Evolutionary conservation across 202 grass and related monocot genomes (phyloP), one percentile per base, ranked within the genome.

Genomic region (Bolboschoenoplectus hybrid): DNA sequence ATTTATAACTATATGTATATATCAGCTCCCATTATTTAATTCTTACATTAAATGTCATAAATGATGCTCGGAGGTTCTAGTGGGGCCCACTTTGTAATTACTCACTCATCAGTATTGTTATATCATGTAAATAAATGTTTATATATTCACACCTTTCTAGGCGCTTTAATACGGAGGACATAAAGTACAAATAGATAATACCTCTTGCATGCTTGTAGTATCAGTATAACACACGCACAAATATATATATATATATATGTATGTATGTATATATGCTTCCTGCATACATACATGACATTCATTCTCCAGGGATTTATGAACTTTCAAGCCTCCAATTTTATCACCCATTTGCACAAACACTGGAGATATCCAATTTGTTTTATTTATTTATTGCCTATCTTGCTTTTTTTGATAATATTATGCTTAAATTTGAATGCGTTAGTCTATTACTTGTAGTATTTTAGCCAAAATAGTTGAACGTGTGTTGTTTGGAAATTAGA

Each of bases 101-200:
- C n/a, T 12, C n/a, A 50, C n/a, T 74, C 19, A 74, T 74, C 45
- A 74, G 19, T 34, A 74, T 26, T 50, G 70, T 52, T 34, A 74
- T 51, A 74, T 51, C 20, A 51, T 51, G 19, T 10, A 17, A 67
- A 67, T 11, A 74, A 74, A 35, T 74, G 46, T 74, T 51, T 11
- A 50, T 52, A 51, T 64, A 9, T 82, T 66, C 80, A 67, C 80
- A 66, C 66, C 80, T 50, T 82, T 65, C 61, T 82, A 51, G 53
- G 60, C 80, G 41, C 40, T 82, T 82, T 47, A 63, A 66, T 61
- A 82, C 47, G 80, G n/a, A 66, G 32, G 14, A 82, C 41, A 66
- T 26, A 35, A 67, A 67, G 41, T 66, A 74, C 57, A 82, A 44
- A 62, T 81, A 81, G 58, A 35, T 74, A 45, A 45, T 70, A 69